Percentiles rank a stretch among this genome's conserved stretches.
phyloP scores from a whole-genome alignment of 1,139 yeast species.

The Suhomyces guaymorum region DNA sequence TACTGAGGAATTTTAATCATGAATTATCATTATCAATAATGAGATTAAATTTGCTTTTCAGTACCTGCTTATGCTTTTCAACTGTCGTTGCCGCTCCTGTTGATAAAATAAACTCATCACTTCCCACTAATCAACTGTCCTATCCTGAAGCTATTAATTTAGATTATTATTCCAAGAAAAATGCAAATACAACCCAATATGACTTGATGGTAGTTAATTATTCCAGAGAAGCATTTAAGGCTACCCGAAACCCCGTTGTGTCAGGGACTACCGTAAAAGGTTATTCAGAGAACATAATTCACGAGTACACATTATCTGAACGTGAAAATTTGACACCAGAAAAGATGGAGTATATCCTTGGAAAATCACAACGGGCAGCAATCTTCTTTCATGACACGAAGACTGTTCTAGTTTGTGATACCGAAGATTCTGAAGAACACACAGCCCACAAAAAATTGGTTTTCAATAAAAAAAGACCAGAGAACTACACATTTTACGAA shows the following conservation, averaged over 20 bases:
- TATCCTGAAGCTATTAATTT: not conserved
- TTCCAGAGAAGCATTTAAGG: too few species aligned
- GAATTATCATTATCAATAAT: too few species aligned
- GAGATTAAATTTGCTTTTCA: too few species aligned
- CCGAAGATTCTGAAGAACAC: conserved; percentile 11
- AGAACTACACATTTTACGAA: conserved; percentile 12
- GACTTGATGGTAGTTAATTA: not conserved
- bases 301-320: not conserved
- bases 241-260: too few species aligned
- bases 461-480: too few species aligned
- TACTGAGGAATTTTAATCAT: too few species aligned
- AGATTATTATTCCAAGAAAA: not conserved
- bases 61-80: too few species aligned
- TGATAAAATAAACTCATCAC: too few species aligned
- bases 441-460: too few species aligned
- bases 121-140: too few species aligned
- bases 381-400: conserved; percentile 24
- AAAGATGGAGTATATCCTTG: conserved; percentile 5
- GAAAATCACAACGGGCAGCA: conserved; percentile 18
- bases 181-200: not conserved
- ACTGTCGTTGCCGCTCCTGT: too few species aligned
- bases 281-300: too few species aligned
- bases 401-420: conserved; percentile 21
- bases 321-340: conserved; percentile 6
- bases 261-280: not conserved